A percentile compares a stretch with the other conserved stretches of the same genome.
Conservation (phyloP, 441 rosid species). For the Cnidoscolus chayamansa region DNA sequence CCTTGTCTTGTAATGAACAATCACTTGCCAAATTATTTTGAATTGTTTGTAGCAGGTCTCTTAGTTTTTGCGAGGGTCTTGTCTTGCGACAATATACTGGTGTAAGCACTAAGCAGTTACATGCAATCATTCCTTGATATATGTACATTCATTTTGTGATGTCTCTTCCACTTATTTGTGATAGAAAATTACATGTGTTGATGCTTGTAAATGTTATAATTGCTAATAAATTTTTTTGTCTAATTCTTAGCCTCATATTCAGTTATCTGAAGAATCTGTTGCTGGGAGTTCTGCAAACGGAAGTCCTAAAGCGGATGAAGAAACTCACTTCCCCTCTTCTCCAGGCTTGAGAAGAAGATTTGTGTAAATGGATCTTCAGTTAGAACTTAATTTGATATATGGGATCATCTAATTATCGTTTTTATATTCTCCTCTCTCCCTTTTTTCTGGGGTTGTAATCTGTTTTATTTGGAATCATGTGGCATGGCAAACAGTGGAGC, state of each 20-base stretch:
- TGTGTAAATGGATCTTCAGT: constrained; percentile 38
- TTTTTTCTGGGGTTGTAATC: background rate
- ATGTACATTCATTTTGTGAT: background rate
- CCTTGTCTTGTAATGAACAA: background rate
- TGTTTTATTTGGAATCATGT: constrained; percentile 9
- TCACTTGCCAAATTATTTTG: background rate
- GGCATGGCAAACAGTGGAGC: constrained; percentile 34
- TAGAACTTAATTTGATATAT: background rate
- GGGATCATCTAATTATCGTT: constrained; percentile 15
- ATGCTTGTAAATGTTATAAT: background rate
- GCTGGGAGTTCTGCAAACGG: constrained; percentile 32
- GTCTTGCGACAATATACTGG: background rate
- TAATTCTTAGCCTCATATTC: constrained; percentile 35
- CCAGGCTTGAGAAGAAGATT: constrained; percentile 68
- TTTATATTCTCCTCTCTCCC: background rate
- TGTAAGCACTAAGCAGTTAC: background rate
- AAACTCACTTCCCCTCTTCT: constrained; percentile 38
- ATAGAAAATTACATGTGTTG: background rate
- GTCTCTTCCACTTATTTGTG: background rate
- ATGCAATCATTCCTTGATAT: background rate
- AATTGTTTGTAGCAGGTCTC: background rate
- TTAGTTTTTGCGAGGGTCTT: background rate
- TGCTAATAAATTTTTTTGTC: constrained; percentile 9
- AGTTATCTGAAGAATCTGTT: constrained; percentile 33
- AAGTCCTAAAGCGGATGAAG: constrained; percentile 34